Conservation (phyloP, 1,139 yeast species). For the Suhomyces bokatorum region DNA sequence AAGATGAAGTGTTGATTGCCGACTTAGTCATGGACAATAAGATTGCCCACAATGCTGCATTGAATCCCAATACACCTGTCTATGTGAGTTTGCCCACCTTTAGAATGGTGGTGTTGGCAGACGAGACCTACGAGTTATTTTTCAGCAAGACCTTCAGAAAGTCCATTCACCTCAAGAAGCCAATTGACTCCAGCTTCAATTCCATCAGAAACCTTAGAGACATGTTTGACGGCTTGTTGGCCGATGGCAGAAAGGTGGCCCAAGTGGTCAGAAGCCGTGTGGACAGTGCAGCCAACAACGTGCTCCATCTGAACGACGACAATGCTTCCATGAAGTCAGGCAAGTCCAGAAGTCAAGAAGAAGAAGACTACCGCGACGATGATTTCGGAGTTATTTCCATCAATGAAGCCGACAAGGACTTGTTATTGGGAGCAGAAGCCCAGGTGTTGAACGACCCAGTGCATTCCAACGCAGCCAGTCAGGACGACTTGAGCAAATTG, state of each 20-base stretch:
- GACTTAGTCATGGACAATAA: constrained; percentile 41
- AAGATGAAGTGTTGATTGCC: constrained; percentile 43
- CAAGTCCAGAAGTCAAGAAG: constrained; percentile 30
- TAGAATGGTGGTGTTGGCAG: constrained; percentile 92
- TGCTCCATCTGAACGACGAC: constrained; percentile 19
- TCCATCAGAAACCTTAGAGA: constrained; percentile 70
- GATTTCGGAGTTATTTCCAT: constrained; percentile 49
- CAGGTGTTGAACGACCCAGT: constrained; percentile 32
- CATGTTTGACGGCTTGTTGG: constrained; percentile 87
- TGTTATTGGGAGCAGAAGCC: constrained; percentile 49
- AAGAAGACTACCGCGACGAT: constrained; percentile 50
- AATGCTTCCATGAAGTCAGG: constrained; percentile 30
- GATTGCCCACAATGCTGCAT: constrained; percentile 65
- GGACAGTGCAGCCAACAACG: constrained; percentile 56
- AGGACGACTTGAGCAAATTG: constrained; percentile 33
- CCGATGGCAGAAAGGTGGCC: constrained; percentile 91
- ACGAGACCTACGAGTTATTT: constrained; percentile 85
- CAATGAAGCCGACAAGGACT: constrained; percentile 50
- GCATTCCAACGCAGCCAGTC: constrained; percentile 7
- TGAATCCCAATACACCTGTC: constrained; percentile 78
- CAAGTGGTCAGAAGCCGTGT: constrained; percentile 82
- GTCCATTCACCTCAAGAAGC: constrained; percentile 67
- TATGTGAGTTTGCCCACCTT: constrained; percentile 82
- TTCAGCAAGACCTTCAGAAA: constrained; percentile 67
- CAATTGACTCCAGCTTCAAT: constrained; percentile 45